Evolutionary conservation across 345 rosid genomes (phyloP).

Genomic region (Anacardium occidentale): DNA sequence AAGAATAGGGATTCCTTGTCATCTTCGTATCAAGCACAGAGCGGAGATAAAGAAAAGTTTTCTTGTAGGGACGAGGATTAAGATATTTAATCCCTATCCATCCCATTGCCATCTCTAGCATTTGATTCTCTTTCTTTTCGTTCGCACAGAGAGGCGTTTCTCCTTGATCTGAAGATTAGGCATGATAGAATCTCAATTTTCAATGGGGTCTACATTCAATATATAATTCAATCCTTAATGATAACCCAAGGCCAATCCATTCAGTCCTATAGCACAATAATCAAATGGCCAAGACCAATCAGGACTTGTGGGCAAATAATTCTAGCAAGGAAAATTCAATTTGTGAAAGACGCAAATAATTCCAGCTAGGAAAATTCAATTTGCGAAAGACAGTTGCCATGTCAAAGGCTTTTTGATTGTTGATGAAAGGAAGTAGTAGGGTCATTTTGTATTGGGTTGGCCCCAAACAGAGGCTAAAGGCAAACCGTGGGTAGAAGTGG

Average conservation of each 20-base stretch:
- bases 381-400: background rate
- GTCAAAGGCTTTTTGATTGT: background rate
- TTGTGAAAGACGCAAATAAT: too few relatives aligned
- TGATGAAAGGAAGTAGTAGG: constrained; percentile 5
- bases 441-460: background rate
- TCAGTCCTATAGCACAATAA: background rate
- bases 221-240: background rate
- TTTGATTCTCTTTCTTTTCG: too few relatives aligned
- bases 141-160: too few relatives aligned
- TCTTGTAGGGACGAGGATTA: too few relatives aligned
- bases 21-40: too few relatives aligned
- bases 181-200: background rate
- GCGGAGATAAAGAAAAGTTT: too few relatives aligned
- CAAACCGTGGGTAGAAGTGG: background rate
- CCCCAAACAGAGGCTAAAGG: background rate
- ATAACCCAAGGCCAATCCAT: background rate
- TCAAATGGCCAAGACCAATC: background rate
- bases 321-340: background rate
- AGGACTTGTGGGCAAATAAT: background rate
- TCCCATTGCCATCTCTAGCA: too few relatives aligned
- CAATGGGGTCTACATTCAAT: background rate
- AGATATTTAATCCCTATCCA: too few relatives aligned
- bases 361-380: too few relatives aligned
- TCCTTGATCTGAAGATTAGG: background rate
- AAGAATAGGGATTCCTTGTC: too few relatives aligned